phyloP scores from a whole-genome alignment of 192 early-diverging fungal species.

The Jimgerdemannia flammicorona region DNA sequence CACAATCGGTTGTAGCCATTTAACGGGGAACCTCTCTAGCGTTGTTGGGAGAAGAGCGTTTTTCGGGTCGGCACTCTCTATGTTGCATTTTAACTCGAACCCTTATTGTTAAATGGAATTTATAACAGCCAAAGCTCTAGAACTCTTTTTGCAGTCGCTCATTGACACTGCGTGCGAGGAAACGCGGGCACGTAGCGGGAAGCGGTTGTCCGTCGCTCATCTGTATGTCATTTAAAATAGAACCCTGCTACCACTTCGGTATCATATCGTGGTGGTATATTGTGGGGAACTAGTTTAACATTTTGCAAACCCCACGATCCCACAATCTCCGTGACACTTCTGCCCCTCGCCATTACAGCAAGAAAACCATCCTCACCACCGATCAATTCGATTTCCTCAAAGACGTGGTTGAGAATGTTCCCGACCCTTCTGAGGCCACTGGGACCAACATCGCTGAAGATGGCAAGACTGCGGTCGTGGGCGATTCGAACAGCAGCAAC shows the following conservation, averaged over 20 bases:
- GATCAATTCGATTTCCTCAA: slow-evolving; percentile 94
- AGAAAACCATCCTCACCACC: slow-evolving; percentile 74
- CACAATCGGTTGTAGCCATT: no score
- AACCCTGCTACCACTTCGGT: neutral
- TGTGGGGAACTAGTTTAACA: neutral
- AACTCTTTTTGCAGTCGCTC: slow-evolving; percentile 92
- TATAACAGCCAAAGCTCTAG: slow-evolving; percentile 78
- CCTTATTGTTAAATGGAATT: neutral
- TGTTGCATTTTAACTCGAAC: neutral
- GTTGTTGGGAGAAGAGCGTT: no score
- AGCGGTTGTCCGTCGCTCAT: slow-evolving; percentile 83
- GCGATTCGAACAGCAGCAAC: neutral
- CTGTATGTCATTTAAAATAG: slow-evolving; percentile 46
- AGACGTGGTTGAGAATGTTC: slow-evolving; percentile 78
- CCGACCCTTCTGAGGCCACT: slow-evolving; percentile 52
- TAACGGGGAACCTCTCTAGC: no score
- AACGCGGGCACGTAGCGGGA: slow-evolving; percentile 70
- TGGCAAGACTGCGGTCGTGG: no score
- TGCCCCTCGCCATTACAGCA: slow-evolving; percentile 33
- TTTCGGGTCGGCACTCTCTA: no score
- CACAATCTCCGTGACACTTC: no score
- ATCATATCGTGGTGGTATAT: neutral
- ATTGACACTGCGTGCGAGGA: slow-evolving; percentile 85
- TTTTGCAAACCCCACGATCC: neutral
- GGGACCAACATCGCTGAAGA: no score